phyloP scores from a whole-genome alignment of 1,284 basidiomycete species.

The Cryptococcus hybrid region DNA sequence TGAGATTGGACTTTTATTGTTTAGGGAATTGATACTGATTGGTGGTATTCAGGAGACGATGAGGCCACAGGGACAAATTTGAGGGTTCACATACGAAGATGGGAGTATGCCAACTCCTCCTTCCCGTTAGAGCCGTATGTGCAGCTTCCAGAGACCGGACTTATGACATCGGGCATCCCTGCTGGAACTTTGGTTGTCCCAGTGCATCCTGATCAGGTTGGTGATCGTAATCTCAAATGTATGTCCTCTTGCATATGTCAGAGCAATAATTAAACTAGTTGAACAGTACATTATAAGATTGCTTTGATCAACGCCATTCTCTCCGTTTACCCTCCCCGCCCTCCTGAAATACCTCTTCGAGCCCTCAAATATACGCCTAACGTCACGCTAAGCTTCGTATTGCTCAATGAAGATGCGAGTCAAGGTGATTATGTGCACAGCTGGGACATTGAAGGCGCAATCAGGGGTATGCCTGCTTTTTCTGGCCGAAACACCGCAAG shows the following conservation, averaged over 20 bases:
- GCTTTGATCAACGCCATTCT: conserved; percentile 56
- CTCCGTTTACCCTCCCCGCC: conserved; percentile 34
- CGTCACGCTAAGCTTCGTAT: conserved; percentile 57
- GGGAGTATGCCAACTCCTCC: not conserved
- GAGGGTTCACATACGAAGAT: conserved; percentile 26
- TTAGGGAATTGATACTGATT: too few relatives aligned
- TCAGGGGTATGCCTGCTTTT: conserved; percentile 57
- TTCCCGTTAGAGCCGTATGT: conserved; percentile 44
- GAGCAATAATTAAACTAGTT: not conserved
- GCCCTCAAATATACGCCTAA: conserved; percentile 64
- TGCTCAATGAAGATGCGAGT: conserved; percentile 82
- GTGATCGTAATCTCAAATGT: conserved; percentile 31
- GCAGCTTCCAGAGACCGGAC: conserved; percentile 19
- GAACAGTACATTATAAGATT: conserved; percentile 36
- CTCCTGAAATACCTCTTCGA: conserved; percentile 37
- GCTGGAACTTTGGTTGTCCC: conserved; percentile 38
- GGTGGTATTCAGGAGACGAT: not conserved
- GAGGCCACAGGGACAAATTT: conserved; percentile 9
- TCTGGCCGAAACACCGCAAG: not conserved
- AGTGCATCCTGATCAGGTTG: conserved; percentile 29
- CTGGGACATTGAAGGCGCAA: conserved; percentile 70
- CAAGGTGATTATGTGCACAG: conserved; percentile 60
- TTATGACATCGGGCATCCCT: conserved; percentile 20
- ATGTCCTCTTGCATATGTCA: conserved; percentile 5
- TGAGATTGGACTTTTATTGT: not conserved